Base-by-base conservation (phyloP, 1,139 yeast species). In the Pichia sp. region DNA sequence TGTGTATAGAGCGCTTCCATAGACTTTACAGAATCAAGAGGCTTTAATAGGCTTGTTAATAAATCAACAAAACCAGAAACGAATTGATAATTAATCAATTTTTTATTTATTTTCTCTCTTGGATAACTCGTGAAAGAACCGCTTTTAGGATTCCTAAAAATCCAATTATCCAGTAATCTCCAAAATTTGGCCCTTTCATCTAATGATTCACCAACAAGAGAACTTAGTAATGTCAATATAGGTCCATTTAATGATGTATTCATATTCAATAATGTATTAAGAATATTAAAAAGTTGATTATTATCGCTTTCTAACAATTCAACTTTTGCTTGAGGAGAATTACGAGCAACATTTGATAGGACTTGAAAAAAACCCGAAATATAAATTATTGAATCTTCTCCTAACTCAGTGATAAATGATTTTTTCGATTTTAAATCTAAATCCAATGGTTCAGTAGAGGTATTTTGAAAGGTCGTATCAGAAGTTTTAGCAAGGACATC, bases 321-420 rank as follows among this genome's bases (percentile, higher is more conserved):
- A 16, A 57, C 58, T 25, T 71, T 59, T 2, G 73, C 70, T 6
- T 63, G 66, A 3, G 60, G 50, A 42, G 70, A 67, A 51, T 76
- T 68, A n/a, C 60, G 58, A 1, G 80, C 69, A 24, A 78, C 74
- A 37, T 73, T 72, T 7, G 74, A 68, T 5, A 82, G 61, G 33
- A 82, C 57, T 4, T 78, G 73, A 48, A 87, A 67, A 55, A 85
- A 81, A 0, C 96, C 87, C 0, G 90, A 75, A 8, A 89, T 69
- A 45, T 86, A 79, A 7, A 87, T 74, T n/a, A 85, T 66, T 0
- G 90, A 82, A 59, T 87, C 96, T 54, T 87, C 95, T 29, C 86
- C 86, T 36, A 90, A 68, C 43, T 82, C 90, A 23, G 76, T 64
- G 32, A 63, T 68, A 2, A 62, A 52, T 12, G 12, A 37, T 20